Conservation (phyloP, 352 stramenopile species). For the Pythium vanterpoolii region DNA sequence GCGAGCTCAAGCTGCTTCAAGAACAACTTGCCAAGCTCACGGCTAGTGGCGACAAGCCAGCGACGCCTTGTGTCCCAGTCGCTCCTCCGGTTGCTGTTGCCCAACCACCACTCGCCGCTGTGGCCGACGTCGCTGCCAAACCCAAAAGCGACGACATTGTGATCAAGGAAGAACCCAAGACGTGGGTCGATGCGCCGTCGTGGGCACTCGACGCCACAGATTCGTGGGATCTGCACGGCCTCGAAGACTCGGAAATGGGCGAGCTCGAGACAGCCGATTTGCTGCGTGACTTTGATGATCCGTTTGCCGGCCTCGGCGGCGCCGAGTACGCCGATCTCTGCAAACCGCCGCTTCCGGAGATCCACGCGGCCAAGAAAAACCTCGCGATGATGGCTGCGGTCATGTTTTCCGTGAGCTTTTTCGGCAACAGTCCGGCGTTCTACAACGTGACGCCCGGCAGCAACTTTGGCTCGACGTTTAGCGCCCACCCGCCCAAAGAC, state of each 20-base stretch:
- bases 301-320: constrained; percentile 30
- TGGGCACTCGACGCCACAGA: constrained; percentile 29
- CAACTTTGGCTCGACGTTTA: constrained; percentile 83
- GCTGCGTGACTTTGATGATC: constrained; percentile 74
- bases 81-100: neutral
- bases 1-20: constrained; percentile 67
- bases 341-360: constrained; percentile 61
- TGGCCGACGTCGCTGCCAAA: neutral
- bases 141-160: constrained; percentile 28
- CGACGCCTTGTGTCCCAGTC: constrained; percentile 37
- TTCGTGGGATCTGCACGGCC: constrained; percentile 53
- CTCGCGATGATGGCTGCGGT: constrained; percentile 88
- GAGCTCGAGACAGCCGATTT: constrained; percentile 61
- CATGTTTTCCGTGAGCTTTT: constrained; percentile 86
- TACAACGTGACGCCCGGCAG: constrained; percentile 70
- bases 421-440: constrained; percentile 69
- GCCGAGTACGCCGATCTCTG: constrained; percentile 28
- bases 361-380: constrained; percentile 87
- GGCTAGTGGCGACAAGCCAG: constrained; percentile 45
- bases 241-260: constrained; percentile 55
- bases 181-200: constrained; percentile 24
- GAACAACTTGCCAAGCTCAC: constrained; percentile 73
- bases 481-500: constrained; percentile 68
- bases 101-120: neutral
- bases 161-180: constrained; percentile 63